Base-by-base conservation (phyloP, 2,329 filamentous ascomycete genomes). In the Nigrospora oryzae region DNA sequence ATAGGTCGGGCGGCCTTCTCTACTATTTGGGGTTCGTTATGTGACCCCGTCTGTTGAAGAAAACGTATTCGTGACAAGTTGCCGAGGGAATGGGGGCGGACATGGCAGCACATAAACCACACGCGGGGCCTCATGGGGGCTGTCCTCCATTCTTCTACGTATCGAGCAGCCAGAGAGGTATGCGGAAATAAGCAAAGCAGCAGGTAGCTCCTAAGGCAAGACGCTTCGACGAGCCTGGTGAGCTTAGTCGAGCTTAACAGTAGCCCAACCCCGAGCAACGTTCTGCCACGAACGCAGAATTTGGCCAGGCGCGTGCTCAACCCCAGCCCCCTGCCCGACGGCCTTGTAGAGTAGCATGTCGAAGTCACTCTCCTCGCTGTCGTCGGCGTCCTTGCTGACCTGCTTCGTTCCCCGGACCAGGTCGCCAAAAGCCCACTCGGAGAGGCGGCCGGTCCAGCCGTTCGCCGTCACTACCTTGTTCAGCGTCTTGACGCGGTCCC, bases 361-460 rank as follows among this genome's bases (percentile, higher is more conserved):
- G 4, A 63, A 46, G 42, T 50, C 52, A 13, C 52, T 51, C 5
- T 42, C 35, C 13, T 52, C 43, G 4, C 36, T 17, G n/a, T 49
- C 40, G 8, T 43, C 53, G 32, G 47, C 50, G 4, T 44, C 51
- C 11, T 48, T 48, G 11, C 43, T 44, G 12, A 43, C 45, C 12
- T 42, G 34, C 7, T 37, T 13, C 0, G 36, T 37, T 14, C 42
- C 49, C 5, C 46, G 49, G 19, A 34, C 37, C 23, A 48, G 37
- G 14, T 51, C 48, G 5, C 47, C 53, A 40, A 66, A 61, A 1
- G 56, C 57, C 62, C 61, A 63, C 12, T 54, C 57, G 34, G 57
- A 49, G 12, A 70, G 40, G 17, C 58, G 54, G 40, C 68, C 67
- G 46, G 65, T 50, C 65, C 65, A 69, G 11, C 63, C 64, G 1